phyloP scores from a whole-genome alignment of 2,329 filamentous ascomycete genomes.

The Hymenoscyphus scutula region DNA sequence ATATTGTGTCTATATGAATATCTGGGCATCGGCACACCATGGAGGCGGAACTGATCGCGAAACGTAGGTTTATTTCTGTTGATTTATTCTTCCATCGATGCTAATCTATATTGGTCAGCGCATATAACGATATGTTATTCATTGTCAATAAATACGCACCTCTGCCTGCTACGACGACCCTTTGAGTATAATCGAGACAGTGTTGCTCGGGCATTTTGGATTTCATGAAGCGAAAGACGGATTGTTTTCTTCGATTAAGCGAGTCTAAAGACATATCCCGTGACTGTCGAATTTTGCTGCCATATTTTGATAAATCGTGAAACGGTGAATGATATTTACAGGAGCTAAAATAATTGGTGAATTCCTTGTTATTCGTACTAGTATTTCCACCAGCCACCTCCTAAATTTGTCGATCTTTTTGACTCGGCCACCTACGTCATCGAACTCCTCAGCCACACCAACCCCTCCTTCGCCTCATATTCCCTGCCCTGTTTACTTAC shows the following conservation, averaged over 20 bases:
- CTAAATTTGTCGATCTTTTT: background rate
- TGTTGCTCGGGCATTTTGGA: no score
- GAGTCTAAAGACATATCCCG: no score
- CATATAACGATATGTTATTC: slow-evolving; percentile 40
- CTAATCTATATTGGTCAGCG: slow-evolving; percentile 24
- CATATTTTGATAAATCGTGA: no score
- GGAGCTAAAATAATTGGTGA: background rate
- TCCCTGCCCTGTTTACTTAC: background rate
- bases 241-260: background rate
- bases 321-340: background rate
- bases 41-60: slow-evolving; percentile 1
- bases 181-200: background rate
- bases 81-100: background rate
- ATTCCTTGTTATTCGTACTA: background rate
- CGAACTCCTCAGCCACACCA: background rate
- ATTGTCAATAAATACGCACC: slow-evolving; percentile 40
- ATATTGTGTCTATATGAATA: slow-evolving; percentile 26
- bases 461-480: background rate
- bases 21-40: slow-evolving; percentile 14
- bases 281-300: no score
- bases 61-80: slow-evolving; percentile 11
- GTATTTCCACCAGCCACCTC: background rate
- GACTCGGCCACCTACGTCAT: background rate
- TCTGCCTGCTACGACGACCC: slow-evolving; percentile 1
- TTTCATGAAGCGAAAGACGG: background rate